phyloP scores from a whole-genome alignment of 805 yeast genomes.

The Candida pseudofarinosa region DNA sequence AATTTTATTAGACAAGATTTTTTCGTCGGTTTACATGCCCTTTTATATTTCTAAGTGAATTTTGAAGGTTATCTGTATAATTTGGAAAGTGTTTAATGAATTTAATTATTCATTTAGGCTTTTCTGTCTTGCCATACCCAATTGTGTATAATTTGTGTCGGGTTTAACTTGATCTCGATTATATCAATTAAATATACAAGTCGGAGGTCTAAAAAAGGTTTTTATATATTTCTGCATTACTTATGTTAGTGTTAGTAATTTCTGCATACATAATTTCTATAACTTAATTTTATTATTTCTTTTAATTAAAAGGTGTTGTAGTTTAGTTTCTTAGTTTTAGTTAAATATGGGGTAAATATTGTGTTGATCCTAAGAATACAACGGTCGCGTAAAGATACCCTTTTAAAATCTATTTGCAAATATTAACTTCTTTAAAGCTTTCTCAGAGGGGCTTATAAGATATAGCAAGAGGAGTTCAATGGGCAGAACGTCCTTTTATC shows the following conservation, averaged over 20 bases:
- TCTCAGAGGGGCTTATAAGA: too few species aligned
- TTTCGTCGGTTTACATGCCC: not conserved
- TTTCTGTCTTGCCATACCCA: not conserved
- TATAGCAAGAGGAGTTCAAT: too few species aligned
- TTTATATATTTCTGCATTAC: slow-evolving; percentile 1
- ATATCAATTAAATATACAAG: not conserved
- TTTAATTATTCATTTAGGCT: not conserved
- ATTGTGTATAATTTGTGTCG: not conserved
- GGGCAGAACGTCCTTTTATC: too few species aligned
- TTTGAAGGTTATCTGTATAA: not conserved
- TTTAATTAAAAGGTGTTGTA: not conserved
- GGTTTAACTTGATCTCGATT: not conserved
- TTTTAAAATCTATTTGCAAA: too few species aligned
- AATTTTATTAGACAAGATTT: too few species aligned
- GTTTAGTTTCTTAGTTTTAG: not conserved
- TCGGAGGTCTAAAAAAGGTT: not conserved
- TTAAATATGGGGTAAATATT: too few species aligned
- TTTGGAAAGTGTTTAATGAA: not conserved
- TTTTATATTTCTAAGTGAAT: not conserved
- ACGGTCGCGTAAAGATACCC: too few species aligned
- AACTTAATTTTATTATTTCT: slow-evolving; percentile 1
- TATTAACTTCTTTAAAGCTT: too few species aligned
- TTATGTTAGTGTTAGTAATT: not conserved
- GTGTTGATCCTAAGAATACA: too few species aligned
- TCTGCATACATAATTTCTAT: slow-evolving; percentile 1